Evolutionary conservation across 2,329 filamentous ascomycete genomes (phyloP).

Genomic region (Beauveria asiatica): DNA sequence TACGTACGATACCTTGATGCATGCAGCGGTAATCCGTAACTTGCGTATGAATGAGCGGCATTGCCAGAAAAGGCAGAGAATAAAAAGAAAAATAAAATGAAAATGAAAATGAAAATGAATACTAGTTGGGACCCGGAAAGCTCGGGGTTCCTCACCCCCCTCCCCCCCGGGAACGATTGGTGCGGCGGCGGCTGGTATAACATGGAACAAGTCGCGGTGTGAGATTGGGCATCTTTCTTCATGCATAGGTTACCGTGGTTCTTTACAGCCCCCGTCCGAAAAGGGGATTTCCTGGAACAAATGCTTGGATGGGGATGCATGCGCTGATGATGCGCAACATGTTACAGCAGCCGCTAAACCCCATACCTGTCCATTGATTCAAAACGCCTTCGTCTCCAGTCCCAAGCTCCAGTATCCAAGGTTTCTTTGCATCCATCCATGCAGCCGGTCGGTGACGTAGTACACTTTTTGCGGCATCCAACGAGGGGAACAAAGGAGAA

Average conservation of each 20-base stretch:
- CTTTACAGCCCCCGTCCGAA: not conserved
- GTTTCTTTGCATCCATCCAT: not conserved
- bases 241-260: not conserved
- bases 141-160: not conserved
- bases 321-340: too few relatives aligned
- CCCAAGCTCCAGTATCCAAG: not conserved
- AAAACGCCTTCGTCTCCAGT: not conserved
- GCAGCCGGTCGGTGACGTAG: not conserved
- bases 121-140: not conserved
- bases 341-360: conserved; percentile 4
- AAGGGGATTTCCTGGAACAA: not conserved
- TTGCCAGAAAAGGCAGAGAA: too few relatives aligned
- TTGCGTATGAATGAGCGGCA: too few relatives aligned
- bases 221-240: not conserved
- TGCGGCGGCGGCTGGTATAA: not conserved
- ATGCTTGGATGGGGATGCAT: not conserved
- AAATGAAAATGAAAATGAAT: too few relatives aligned
- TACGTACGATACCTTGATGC: too few relatives aligned
- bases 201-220: not conserved
- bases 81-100: not conserved
- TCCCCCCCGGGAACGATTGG: not conserved
- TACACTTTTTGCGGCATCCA: not conserved
- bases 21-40: too few relatives aligned
- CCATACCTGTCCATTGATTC: not conserved
- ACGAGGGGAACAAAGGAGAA: not conserved